These are phyloP conservation scores for Thielaviopsis euricoi DNA, from an alignment of 2,329 filamentous ascomycete genomes.

Conservation along the genomic window DNA sequence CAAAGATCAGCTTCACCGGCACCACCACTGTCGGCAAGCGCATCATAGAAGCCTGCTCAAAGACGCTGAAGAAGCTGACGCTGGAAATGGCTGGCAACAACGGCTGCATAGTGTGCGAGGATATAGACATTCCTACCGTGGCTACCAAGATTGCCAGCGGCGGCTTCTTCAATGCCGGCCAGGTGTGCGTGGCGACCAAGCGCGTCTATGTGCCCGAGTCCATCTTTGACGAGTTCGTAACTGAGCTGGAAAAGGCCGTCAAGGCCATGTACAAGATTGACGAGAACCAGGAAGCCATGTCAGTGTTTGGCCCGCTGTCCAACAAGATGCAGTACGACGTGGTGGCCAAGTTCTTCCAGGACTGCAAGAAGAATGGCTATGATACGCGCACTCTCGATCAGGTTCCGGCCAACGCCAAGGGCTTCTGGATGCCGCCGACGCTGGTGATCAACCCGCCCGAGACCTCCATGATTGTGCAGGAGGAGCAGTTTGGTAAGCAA, in stretches of 20 bases:
- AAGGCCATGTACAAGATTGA: conserved; percentile 14
- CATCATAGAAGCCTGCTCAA: conserved; percentile 38
- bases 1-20: conserved; percentile 49
- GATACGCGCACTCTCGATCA: conserved; percentile 31
- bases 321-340: conserved; percentile 51
- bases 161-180: conserved; percentile 39
- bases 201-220: conserved; percentile 43
- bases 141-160: conserved; percentile 27
- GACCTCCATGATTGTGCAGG: conserved; percentile 35
- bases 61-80: conserved; percentile 42
- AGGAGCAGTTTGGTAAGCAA: conserved; percentile 30
- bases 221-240: conserved; percentile 39
- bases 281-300: conserved; percentile 23
- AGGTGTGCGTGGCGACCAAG: conserved; percentile 28
- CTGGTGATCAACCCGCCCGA: conserved; percentile 45
- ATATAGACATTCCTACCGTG: conserved; percentile 32
- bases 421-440: conserved; percentile 41
- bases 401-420: conserved; percentile 20
- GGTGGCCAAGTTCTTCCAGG: conserved; percentile 25
- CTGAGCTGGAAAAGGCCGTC: conserved; percentile 19
- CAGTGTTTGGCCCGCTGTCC: conserved; percentile 40
- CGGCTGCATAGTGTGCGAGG: conserved; percentile 39
- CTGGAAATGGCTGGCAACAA: conserved; percentile 48
- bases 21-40: conserved; percentile 43
- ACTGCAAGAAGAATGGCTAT: conserved; percentile 39